These are phyloP conservation scores for Ilyonectria destructans DNA, from an alignment of 2,329 filamentous ascomycete genomes.

Conservation along the genomic window DNA sequence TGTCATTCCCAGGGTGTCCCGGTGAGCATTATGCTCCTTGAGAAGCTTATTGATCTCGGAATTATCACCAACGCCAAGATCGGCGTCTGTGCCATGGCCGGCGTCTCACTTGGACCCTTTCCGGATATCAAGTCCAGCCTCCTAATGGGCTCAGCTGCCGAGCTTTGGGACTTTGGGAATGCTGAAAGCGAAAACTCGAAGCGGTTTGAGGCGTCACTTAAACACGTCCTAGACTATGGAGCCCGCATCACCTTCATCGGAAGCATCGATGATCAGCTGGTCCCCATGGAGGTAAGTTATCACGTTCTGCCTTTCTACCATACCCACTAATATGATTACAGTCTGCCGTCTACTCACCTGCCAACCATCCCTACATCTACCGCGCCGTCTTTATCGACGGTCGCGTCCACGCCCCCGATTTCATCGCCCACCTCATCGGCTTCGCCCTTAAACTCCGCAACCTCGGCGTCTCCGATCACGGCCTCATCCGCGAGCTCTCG, in stretches of 20 bases:
- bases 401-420: slow-evolving; percentile 91
- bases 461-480: slow-evolving; percentile 92
- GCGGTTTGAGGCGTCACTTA: slow-evolving; percentile 83
- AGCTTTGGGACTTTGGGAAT: slow-evolving; percentile 94
- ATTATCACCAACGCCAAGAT: slow-evolving; percentile 84
- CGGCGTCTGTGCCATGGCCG: slow-evolving; percentile 91
- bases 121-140: slow-evolving; percentile 92
- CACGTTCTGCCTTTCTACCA: not conserved
- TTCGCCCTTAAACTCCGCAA: slow-evolving; percentile 96
- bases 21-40: slow-evolving; percentile 91
- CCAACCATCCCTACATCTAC: slow-evolving; percentile 93
- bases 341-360: slow-evolving; percentile 90
- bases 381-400: slow-evolving; percentile 97
- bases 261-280: slow-evolving; percentile 96
- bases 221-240: slow-evolving; percentile 82
- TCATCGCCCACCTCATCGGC: slow-evolving; percentile 92
- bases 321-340: slow-evolving; percentile 52
- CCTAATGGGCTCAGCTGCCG: slow-evolving; percentile 91
- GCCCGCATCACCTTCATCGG: slow-evolving; percentile 90
- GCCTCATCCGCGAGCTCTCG: slow-evolving; percentile 91
- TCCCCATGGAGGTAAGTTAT: slow-evolving; percentile 85
- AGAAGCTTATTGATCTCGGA: slow-evolving; percentile 92
- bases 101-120: slow-evolving; percentile 94
- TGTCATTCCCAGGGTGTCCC: slow-evolving; percentile 98
- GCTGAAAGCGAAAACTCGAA: slow-evolving; percentile 86